Base-by-base conservation (phyloP, 139 green algal genomes). In the Nannochloris sp. region DNA sequence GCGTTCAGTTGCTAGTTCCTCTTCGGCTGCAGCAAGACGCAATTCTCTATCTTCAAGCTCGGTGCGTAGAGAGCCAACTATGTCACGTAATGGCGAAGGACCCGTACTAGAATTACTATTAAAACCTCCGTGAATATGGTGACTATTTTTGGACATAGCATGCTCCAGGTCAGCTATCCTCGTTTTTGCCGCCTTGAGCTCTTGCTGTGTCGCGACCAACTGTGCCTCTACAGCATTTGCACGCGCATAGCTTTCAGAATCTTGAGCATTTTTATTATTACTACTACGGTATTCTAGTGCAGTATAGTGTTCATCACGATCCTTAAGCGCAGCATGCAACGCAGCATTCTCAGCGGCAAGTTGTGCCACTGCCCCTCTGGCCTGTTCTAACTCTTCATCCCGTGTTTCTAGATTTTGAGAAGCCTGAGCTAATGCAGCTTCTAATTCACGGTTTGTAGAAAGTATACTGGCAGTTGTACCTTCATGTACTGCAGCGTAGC, bases 41-140 rank as follows among this genome's bases (percentile, higher is more conserved):
- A 58, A 12, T 27, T 77, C 71, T 39, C 34, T 51, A 25, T 75
- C 60, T 14, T 64, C 33, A 35, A 75, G 48, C 36, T 70, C 68
- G 7, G 4, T n/a, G 4, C 51, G 35, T 47, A 68, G 4, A 51
- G 9, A 29, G 33, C 10, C 60, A 13, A 60, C 31, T 10, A 65
- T 25, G 23, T 48, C 32, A 30, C 58, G 9, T 24, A 65, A 47
- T 15, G 58, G 27, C 6, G 58, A 65, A 7, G 58, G 35, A 29
- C n/a, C 51, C 8, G 27, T 29, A 8, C 6, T 6, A 19, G 7
- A 19, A 19, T 25, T 23, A 6, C 23, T 23, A 63, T 37, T 39
- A 19, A 31, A 44, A 37, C 23, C 25, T 19, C 24, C 55, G 55
- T n/a, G n/a, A n/a, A n/a, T n/a, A n/a, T n/a, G n/a, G n/a, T n/a